phyloP scores from a whole-genome alignment of 228 moss, liverwort and hornwort genomes.

The Sphagnum fallax region DNA sequence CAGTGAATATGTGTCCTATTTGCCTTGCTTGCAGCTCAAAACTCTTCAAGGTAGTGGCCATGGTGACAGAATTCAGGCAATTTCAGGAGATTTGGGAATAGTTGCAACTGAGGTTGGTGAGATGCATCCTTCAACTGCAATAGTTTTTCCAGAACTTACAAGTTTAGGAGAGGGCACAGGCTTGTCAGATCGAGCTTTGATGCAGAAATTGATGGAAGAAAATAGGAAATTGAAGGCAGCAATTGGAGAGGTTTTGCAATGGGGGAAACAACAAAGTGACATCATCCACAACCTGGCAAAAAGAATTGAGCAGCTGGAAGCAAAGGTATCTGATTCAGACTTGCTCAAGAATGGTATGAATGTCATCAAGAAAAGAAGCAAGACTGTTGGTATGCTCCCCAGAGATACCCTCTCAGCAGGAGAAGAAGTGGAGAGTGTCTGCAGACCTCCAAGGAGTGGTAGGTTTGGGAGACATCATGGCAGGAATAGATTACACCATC shows the following conservation, averaged over 20 bases:
- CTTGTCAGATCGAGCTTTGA: slow-evolving; percentile 5
- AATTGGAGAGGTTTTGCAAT: slow-evolving; percentile 18
- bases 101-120: not conserved
- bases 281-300: slow-evolving; percentile 10
- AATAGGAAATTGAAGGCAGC: slow-evolving; percentile 22
- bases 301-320: slow-evolving; percentile 17
- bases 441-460: not conserved
- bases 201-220: slow-evolving; percentile 23
- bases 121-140: too few relatives aligned
- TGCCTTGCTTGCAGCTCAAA: not conserved
- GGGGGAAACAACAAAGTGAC: slow-evolving; percentile 18
- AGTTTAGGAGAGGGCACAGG: not conserved
- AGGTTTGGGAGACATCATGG: not conserved
- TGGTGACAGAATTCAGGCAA: not conserved
- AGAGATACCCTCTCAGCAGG: not conserved
- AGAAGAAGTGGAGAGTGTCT: not conserved
- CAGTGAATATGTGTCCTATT: not conserved
- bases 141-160: too few relatives aligned
- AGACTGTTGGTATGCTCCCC: not conserved
- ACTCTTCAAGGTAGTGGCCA: not conserved
- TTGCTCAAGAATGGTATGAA: not conserved
- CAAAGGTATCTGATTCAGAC: not conserved
- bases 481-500: slow-evolving; percentile 2
- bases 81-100: not conserved
- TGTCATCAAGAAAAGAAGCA: slow-evolving; percentile 7